Conservation (phyloP, 2,329 filamentous ascomycete genomes). For the Fusarium aywerte region DNA sequence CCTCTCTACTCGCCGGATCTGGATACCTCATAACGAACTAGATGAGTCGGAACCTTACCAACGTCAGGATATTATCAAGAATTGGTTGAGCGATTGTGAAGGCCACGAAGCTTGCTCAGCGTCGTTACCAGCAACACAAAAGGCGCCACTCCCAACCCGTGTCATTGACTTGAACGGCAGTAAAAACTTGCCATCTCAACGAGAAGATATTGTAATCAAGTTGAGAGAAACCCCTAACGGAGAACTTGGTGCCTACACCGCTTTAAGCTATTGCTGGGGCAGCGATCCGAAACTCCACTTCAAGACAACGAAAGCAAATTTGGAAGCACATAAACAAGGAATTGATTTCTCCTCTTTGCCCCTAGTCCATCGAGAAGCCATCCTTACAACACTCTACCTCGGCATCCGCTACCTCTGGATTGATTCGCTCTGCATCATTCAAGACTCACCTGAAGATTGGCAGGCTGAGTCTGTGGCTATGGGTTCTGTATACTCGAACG, state of each 20-base stretch:
- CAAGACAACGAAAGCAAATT: neutral
- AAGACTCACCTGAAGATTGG: constrained; percentile 20
- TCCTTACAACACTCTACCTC: neutral
- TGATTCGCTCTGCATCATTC: constrained; percentile 9
- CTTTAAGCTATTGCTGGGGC: constrained; percentile 22
- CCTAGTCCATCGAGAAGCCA: neutral
- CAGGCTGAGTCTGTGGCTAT: constrained; percentile 1
- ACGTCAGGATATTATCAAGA: neutral
- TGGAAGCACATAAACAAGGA: neutral
- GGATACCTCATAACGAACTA: neutral
- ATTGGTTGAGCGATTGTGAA: neutral
- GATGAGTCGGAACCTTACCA: neutral
- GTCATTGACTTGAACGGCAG: neutral
- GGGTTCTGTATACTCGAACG: neutral
- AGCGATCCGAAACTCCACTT: neutral
- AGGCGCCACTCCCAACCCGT: neutral
- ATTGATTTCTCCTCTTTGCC: neutral
- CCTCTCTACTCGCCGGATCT: neutral
- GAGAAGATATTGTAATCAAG: neutral
- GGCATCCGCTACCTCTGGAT: constrained; percentile 13
- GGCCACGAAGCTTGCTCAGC: neutral
- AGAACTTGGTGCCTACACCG: neutral
- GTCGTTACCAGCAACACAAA: neutral
- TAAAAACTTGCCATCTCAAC: neutral
- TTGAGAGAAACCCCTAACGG: neutral